These are phyloP conservation scores for Globisporangium barbulae DNA, from an alignment of 352 stramenopile genomes.

Conservation along the genomic window DNA sequence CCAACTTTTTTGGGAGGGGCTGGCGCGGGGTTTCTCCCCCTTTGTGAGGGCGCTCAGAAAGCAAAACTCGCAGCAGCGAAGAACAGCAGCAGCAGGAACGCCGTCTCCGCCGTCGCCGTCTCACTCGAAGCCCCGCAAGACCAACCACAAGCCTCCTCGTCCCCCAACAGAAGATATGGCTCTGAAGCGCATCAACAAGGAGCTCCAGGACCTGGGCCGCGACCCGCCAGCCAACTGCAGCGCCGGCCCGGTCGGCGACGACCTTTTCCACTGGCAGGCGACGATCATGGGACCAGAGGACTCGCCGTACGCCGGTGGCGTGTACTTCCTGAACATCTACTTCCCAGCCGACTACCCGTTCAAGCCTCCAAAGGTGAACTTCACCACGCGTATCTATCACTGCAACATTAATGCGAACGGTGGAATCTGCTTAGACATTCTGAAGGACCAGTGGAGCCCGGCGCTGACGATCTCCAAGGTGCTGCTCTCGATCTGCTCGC, in stretches of 20 bases:
- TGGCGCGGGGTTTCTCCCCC: conserved; percentile 19
- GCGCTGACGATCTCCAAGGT: conserved; percentile 99
- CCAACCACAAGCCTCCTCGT: not conserved
- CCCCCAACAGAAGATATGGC: conserved; percentile 55
- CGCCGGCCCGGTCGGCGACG: conserved; percentile 96
- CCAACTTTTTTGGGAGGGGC: conserved; percentile 11
- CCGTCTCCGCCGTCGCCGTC: not conserved
- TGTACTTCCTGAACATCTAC: conserved; percentile 99
- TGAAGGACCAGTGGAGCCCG: conserved; percentile 99
- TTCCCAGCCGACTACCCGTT: conserved; percentile 99
- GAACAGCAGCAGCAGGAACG: conserved; percentile 24
- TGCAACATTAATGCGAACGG: conserved; percentile 99
- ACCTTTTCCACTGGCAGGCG: conserved; percentile 98
- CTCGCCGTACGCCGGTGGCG: conserved; percentile 95
- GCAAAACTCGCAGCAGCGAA: conserved; percentile 32
- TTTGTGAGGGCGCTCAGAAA: conserved; percentile 25
- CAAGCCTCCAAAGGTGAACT: conserved; percentile 98
- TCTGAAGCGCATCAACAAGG: conserved; percentile 95
- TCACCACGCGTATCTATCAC: conserved; percentile 99
- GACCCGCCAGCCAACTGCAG: conserved; percentile 99
- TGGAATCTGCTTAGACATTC: conserved; percentile 99
- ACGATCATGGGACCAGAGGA: conserved; percentile 99
- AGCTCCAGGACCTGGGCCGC: conserved; percentile 92
- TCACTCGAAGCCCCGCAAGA: not conserved
- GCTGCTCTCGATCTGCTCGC: conserved; percentile 98